These are phyloP conservation scores for Leccinum obscurum DNA, from an alignment of 768 basidiomycete genomes.

Conservation along the genomic window DNA sequence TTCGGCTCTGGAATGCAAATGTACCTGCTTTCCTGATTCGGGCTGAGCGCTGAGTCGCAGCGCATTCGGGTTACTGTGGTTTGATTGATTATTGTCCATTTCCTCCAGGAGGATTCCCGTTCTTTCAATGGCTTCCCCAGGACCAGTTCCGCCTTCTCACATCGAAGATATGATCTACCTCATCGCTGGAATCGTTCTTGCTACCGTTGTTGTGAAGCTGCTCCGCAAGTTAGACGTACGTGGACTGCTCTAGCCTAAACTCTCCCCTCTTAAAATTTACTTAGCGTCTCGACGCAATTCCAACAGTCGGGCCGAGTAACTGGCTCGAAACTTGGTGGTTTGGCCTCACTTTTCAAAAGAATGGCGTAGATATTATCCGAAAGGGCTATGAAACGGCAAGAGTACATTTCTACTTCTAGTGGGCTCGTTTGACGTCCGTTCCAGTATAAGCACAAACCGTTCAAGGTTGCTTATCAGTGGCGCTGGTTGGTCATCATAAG, in stretches of 20 bases:
- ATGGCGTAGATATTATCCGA: neutral
- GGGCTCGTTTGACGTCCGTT: neutral
- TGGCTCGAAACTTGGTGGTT: slow-evolving; percentile 37
- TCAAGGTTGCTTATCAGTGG: neutral
- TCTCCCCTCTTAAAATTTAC: neutral
- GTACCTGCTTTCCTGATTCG: too few species aligned
- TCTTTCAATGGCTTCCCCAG: neutral
- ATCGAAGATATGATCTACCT: neutral
- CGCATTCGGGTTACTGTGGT: neutral
- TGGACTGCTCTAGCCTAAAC: neutral
- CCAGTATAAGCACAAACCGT: neutral
- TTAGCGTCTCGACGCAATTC: neutral
- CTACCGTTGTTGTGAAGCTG: neutral
- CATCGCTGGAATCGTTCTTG: neutral
- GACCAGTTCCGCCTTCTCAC: neutral
- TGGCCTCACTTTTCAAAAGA: neutral
- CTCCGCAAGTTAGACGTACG: neutral
- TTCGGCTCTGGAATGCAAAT: too few species aligned
- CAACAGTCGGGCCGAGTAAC: neutral
- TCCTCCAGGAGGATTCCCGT: neutral
- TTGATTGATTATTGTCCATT: neutral
- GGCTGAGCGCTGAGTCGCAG: too few species aligned
- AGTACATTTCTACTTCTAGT: neutral
- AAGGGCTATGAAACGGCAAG: neutral
- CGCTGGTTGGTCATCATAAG: slow-evolving; percentile 25